Base-by-base conservation (phyloP, 768 basidiomycete genomes). In the Auriscalpium vulgare region DNA sequence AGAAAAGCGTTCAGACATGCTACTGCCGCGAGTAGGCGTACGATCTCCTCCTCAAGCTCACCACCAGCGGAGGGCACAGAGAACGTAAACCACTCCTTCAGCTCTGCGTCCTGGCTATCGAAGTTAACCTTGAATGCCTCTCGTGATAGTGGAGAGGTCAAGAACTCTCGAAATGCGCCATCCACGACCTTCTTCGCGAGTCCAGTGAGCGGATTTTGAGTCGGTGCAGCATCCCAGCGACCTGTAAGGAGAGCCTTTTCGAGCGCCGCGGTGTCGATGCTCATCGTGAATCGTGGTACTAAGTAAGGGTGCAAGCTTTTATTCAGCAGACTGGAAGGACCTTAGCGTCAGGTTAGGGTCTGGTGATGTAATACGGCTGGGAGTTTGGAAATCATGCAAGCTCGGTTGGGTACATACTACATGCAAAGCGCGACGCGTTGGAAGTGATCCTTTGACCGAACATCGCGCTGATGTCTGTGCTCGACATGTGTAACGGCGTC, bases 1-100 rank as follows among this genome's bases (percentile, higher is more conserved):
- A 94, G 76, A 72, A 95, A 99, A 0, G 90, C 83, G 60, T 97
- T 92, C 21, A 97, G 75, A 59, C 86, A 87, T 7, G 92, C 84
- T 10, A 95, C 77, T 0, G 83, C 91, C 10, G 92, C 60, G 10
- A 81, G 69, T 40, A 98, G 73, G 35, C 77, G 78, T 38, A 77
- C 57, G 19, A 86, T 63, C 67, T 88, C 88, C 40, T 70, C 71
- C 45, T 79, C 77, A 13, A 68, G 63, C 2, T 70, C 68, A 50
- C 74, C 71, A 4, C 65, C 47, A 9, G 65, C 59, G n/a, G 69
- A 57, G 5, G 67, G 53, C 10, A 63, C 59, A 3, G 65, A 49
- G 60, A 75, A 73, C 14, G 56, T 50, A 55, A 75, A 65, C 60
- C 74, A 68, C 52, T 59, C 59, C 34, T 68, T 65, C 53, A 80